phyloP scores from a whole-genome alignment of 345 rosid genomes.

The Firmiana major region DNA sequence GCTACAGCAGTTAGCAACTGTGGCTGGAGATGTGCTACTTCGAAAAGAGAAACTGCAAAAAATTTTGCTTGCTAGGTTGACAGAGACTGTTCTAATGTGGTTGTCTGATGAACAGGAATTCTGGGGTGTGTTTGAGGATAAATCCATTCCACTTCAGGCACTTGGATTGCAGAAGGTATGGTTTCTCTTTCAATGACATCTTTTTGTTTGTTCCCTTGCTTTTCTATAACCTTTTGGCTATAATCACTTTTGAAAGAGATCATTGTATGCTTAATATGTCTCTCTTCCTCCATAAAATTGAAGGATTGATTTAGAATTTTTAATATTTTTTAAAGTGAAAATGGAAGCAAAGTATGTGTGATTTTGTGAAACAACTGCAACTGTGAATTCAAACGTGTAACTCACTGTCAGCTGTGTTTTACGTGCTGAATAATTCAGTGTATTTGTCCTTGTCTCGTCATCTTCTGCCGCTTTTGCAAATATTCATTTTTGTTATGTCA shows the following conservation, averaged over 20 bases:
- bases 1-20: conserved; percentile 89
- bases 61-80: conserved; percentile 83
- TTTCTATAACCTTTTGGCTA: not conserved
- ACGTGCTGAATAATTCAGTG: not conserved
- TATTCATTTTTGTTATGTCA: not conserved
- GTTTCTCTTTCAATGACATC: not conserved
- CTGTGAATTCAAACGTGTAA: not conserved
- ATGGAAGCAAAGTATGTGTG: not conserved
- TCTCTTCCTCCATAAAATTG: not conserved
- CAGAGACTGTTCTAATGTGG: conserved; percentile 97
- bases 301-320: not conserved
- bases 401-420: not conserved
- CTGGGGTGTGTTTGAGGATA: conserved; percentile 89
- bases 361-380: not conserved
- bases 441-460: not conserved
- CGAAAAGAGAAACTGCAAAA: conserved; percentile 94
- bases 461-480: not conserved
- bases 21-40: conserved; percentile 88
- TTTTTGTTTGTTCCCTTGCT: not conserved
- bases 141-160: conserved; percentile 65
- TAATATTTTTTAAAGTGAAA: not conserved
- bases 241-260: not conserved
- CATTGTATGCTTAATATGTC: not conserved
- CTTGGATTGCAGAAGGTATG: conserved; percentile 86
- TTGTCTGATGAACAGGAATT: conserved; percentile 88